Evolutionary conservation across 306 rosid genomes (phyloP).

Genomic region (Pueraria montana): DNA sequence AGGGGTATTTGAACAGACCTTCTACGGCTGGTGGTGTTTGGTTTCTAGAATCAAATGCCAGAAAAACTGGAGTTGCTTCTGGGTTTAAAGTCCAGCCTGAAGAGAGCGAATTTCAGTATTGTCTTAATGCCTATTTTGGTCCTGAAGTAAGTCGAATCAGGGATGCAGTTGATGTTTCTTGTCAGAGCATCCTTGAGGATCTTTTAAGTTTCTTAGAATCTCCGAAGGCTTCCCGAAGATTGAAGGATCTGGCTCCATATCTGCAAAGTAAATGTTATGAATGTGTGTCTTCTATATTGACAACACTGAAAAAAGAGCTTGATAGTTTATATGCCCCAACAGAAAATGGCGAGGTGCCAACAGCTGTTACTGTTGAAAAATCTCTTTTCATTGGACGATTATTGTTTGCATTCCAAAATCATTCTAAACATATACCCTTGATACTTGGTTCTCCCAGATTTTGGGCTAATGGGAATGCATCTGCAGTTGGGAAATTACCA

Average conservation of each 20-base stretch:
- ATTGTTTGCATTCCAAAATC: conserved; percentile 88
- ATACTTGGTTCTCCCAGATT: conserved; percentile 90
- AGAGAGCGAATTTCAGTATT: conserved; percentile 72
- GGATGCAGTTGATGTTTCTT: conserved; percentile 83
- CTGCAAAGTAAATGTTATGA: conserved; percentile 84
- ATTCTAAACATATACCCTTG: conserved; percentile 87
- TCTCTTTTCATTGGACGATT: conserved; percentile 94
- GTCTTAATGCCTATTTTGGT: conserved; percentile 90
- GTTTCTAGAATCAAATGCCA: conserved; percentile 78
- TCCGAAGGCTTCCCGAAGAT: conserved; percentile 87
- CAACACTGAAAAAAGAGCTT: conserved; percentile 70
- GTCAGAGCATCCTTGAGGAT: conserved; percentile 83
- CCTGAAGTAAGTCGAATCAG: conserved; percentile 82
- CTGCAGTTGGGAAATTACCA: conserved; percentile 69
- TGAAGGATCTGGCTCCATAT: conserved; percentile 79
- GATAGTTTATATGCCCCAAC: conserved; percentile 62
- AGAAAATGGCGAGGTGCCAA: conserved; percentile 63
- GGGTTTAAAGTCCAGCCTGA: conserved; percentile 65
- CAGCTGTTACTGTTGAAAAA: conserved; percentile 70
- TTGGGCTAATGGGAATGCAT: conserved; percentile 72
- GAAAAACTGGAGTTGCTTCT: conserved; percentile 61
- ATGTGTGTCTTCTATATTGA: conserved; percentile 71
- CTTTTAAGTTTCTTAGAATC: conserved; percentile 89
- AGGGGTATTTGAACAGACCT: conserved; percentile 63
- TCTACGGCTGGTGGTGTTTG: conserved; percentile 87